Conservation (phyloP, 352 stramenopile genomes). For the Phytophthora tentaculata region DNA sequence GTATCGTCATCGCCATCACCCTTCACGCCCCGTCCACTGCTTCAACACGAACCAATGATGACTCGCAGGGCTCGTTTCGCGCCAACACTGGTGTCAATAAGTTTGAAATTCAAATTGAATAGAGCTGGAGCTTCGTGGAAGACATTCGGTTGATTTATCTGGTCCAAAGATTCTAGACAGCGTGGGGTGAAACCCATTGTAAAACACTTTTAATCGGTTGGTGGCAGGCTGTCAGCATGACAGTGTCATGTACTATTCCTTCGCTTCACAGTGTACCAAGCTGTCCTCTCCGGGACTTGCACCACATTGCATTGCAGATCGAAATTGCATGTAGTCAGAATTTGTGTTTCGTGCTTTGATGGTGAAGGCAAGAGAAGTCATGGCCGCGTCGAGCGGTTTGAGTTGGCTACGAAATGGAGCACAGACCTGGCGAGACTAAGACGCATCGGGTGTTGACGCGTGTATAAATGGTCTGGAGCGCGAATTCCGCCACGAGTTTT, state of each 20-base stretch:
- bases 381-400: background rate
- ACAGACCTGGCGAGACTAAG: slow-evolving; percentile 10
- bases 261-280: slow-evolving; percentile 5
- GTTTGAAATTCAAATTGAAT: background rate
- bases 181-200: background rate
- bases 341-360: background rate
- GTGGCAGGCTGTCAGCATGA: background rate
- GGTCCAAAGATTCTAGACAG: slow-evolving; percentile 1
- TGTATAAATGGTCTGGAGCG: slow-evolving; percentile 1
- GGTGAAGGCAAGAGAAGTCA: slow-evolving; percentile 12
- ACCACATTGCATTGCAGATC: slow-evolving; percentile 7
- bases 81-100: slow-evolving; percentile 1
- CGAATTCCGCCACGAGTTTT: background rate
- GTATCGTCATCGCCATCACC: slow-evolving; percentile 31
- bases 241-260: no score
- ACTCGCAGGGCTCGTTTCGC: slow-evolving; percentile 13
- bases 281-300: background rate
- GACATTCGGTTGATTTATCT: slow-evolving; percentile 30
- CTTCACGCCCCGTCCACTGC: slow-evolving; percentile 23
- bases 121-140: slow-evolving; percentile 14
- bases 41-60: slow-evolving; percentile 38
- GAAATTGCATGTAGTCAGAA: slow-evolving; percentile 13
- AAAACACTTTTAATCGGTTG: slow-evolving; percentile 12
- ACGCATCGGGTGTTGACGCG: slow-evolving; percentile 22
- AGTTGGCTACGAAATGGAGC: slow-evolving; percentile 14